Conservation (phyloP, 805 yeast genomes). For the Cyberlindnera xishuangbannaensis region DNA sequence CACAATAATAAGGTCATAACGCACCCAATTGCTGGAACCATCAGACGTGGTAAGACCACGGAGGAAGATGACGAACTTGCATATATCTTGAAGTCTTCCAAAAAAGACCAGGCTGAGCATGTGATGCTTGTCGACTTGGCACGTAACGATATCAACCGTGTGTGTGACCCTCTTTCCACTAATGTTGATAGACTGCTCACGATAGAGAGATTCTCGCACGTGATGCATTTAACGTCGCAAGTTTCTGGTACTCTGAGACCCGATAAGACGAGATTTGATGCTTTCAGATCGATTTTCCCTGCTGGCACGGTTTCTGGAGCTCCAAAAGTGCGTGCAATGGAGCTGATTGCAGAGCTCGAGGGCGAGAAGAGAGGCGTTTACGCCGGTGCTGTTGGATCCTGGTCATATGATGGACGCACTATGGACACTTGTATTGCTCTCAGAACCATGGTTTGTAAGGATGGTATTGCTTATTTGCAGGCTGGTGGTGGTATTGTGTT, state of each 20-base stretch:
- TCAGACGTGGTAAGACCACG: constrained; percentile 79
- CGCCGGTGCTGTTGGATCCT: constrained; percentile 98
- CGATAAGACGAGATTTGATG: constrained; percentile 89
- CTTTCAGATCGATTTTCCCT: constrained; percentile 95
- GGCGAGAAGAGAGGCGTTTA: constrained; percentile 92
- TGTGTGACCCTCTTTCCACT: constrained; percentile 84
- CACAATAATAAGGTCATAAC: constrained; percentile 68
- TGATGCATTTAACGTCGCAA: constrained; percentile 92
- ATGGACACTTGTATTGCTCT: constrained; percentile 98
- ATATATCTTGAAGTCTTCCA: constrained; percentile 58
- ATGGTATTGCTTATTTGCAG: constrained; percentile 86
- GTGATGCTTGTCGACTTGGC: constrained; percentile 98
- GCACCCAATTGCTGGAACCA: constrained; percentile 98
- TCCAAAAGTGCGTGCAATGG: constrained; percentile 97
- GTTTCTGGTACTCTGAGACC: constrained; percentile 85
- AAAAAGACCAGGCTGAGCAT: constrained; percentile 96
- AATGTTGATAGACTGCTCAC: constrained; percentile 83
- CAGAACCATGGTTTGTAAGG: constrained; percentile 93
- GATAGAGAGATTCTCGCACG: constrained; percentile 93
- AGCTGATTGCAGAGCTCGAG: constrained; percentile 83
- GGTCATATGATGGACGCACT: constrained; percentile 92
- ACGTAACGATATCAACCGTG: constrained; percentile 90
- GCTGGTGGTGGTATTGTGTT: constrained; percentile 99
- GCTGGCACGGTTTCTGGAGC: constrained; percentile 99
- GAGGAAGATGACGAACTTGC: constrained; percentile 92